These are phyloP conservation scores for Entomortierella lignicola DNA, from an alignment of 192 early-diverging fungal genomes.

Conservation along the genomic window DNA sequence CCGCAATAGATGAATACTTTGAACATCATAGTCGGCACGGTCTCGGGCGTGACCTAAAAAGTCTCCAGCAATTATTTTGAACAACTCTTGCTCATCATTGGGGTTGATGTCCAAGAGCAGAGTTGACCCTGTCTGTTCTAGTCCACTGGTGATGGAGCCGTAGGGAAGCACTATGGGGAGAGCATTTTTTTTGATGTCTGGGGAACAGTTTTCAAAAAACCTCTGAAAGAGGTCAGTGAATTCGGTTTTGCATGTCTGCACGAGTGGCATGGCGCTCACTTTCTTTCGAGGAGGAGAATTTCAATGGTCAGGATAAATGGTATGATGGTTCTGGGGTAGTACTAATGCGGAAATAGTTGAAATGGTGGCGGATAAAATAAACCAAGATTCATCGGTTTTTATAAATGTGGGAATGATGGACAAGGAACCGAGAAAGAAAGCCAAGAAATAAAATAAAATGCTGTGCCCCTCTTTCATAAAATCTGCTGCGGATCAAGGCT, in stretches of 20 bases:
- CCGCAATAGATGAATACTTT: conserved; percentile 24
- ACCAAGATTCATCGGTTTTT: too few species aligned
- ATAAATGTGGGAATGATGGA: too few species aligned
- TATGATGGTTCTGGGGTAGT: too few species aligned
- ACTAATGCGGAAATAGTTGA: too few species aligned
- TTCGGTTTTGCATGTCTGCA: conserved; percentile 13
- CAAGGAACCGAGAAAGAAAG: too few species aligned
- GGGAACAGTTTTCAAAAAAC: conserved; percentile 24
- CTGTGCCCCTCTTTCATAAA: too few species aligned
- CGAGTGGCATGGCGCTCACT: conserved; percentile 16
- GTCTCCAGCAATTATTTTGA: background rate
- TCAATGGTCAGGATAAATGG: background rate
- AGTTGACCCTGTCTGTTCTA: conserved; percentile 1
- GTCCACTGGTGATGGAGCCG: background rate
- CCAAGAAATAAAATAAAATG: too few species aligned
- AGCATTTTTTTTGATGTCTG: background rate
- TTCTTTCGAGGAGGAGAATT: background rate
- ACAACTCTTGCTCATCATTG: background rate
- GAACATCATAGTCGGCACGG: conserved; percentile 15
- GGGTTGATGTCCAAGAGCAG: conserved; percentile 27
- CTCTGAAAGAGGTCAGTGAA: conserved; percentile 17
- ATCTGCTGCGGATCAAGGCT: too few species aligned
- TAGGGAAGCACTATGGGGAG: background rate
- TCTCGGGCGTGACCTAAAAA: conserved; percentile 26
- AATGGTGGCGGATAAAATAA: too few species aligned